Percentiles rank a stretch among this genome's conserved stretches.
Evolutionary conservation across 176 grass and related monocot species (phyloP).

Genomic region (Eleusine coracana): DNA sequence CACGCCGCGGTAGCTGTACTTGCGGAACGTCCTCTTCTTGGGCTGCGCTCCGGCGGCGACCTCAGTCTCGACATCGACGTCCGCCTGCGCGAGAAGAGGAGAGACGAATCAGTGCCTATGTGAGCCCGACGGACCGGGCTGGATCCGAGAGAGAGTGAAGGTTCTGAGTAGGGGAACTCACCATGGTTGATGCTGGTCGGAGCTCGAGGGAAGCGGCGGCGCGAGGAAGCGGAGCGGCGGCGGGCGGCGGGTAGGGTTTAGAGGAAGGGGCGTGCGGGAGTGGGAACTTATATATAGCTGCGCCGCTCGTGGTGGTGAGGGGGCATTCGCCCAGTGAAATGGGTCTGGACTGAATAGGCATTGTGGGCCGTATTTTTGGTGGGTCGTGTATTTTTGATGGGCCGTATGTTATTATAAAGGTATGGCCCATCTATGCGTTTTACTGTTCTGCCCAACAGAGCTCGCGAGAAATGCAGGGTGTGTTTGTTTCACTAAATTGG

Average conservation of each 20-base stretch:
- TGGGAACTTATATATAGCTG: slow-evolving; percentile 33
- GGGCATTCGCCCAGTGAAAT: not conserved
- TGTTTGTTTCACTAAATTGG: too few relatives aligned
- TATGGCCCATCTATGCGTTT: too few relatives aligned
- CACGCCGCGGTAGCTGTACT: slow-evolving; percentile 92
- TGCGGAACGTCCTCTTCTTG: slow-evolving; percentile 99
- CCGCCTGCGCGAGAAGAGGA: slow-evolving; percentile 48
- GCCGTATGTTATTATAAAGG: not conserved
- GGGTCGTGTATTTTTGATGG: not conserved
- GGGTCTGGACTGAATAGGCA: not conserved
- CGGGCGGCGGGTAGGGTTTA: slow-evolving; percentile 39
- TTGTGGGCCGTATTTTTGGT: not conserved
- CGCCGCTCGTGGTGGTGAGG: not conserved
- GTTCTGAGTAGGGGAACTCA: not conserved
- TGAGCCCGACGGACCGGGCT: too few relatives aligned
- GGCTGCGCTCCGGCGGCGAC: slow-evolving; percentile 64
- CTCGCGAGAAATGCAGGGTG: too few relatives aligned
- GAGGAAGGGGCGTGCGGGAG: not conserved
- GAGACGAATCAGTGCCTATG: not conserved
- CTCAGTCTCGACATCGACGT: slow-evolving; percentile 65
- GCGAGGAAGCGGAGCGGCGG: slow-evolving; percentile 1
- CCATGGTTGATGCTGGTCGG: slow-evolving; percentile 15
- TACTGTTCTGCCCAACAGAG: too few relatives aligned
- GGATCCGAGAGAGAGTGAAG: not conserved
- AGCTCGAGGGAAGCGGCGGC: not conserved